Evolutionary conservation across 1,139 yeast species (phyloP).

Genomic region (Torulaspora pretoriensis): DNA sequence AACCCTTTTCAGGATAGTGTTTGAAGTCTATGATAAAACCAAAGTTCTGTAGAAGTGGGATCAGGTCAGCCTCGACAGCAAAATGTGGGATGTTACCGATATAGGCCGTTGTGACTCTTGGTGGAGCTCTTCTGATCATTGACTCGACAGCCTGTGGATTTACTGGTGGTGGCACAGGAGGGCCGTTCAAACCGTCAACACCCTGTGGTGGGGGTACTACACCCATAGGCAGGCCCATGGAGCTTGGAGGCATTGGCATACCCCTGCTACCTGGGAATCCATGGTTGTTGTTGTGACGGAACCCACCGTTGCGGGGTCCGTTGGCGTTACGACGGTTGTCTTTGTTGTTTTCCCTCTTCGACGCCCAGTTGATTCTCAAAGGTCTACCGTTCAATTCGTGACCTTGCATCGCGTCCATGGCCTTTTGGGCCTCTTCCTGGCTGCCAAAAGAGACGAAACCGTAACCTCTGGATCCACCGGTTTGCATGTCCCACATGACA

Average conservation of each 20-base stretch:
- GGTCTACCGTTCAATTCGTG: slow-evolving; percentile 66
- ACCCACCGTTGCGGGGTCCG: slow-evolving; percentile 25
- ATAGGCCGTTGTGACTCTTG: slow-evolving; percentile 75
- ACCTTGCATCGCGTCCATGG: slow-evolving; percentile 74
- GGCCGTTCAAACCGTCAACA: slow-evolving; percentile 19
- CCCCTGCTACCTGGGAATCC: slow-evolving; percentile 15
- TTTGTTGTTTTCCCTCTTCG: slow-evolving; percentile 56
- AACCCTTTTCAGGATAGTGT: slow-evolving; percentile 65
- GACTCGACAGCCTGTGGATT: slow-evolving; percentile 60
- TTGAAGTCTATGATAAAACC: slow-evolving; percentile 81
- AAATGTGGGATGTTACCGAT: slow-evolving; percentile 80
- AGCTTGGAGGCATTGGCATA: slow-evolving; percentile 23
- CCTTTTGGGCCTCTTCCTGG: slow-evolving; percentile 67
- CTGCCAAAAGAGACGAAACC: slow-evolving; percentile 82
- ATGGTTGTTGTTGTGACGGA: slow-evolving; percentile 10
- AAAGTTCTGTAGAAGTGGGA: slow-evolving; percentile 73
- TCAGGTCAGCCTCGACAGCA: slow-evolving; percentile 66
- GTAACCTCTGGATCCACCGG: slow-evolving; percentile 86
- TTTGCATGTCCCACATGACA: slow-evolving; percentile 97
- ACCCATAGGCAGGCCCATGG: slow-evolving; percentile 20
- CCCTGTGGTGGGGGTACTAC: slow-evolving; percentile 22
- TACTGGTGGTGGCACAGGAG: slow-evolving; percentile 34
- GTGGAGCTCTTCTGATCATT: slow-evolving; percentile 71
- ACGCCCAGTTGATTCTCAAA: slow-evolving; percentile 85
- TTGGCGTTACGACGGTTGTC: slow-evolving; percentile 25